Evolutionary conservation across 345 rosid genomes (phyloP).

Genomic region (Salix brachista): DNA sequence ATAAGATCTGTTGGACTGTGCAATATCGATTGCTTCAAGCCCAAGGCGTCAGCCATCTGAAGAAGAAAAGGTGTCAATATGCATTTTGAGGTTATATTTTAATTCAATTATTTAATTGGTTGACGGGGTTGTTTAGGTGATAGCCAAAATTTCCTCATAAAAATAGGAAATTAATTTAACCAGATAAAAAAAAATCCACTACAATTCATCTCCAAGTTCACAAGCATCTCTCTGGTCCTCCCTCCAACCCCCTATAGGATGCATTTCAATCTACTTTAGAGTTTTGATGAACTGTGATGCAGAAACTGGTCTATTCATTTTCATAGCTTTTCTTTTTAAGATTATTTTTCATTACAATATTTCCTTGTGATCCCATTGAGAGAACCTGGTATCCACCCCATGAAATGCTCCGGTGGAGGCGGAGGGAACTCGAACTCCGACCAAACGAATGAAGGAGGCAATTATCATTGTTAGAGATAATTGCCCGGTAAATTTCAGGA

Average conservation of each 20-base stretch:
- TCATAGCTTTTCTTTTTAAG: not conserved
- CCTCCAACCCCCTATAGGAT: not conserved
- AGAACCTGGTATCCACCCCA: not conserved
- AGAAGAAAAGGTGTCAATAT: conserved; percentile 26
- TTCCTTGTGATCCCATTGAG: not conserved
- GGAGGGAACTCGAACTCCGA: not conserved
- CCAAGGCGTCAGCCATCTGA: conserved; percentile 51
- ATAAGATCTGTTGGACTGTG: conserved; percentile 82
- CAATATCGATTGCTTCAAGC: conserved; percentile 90
- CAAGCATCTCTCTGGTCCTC: not conserved
- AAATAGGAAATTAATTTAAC: conserved; percentile 26
- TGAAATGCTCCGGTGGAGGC: not conserved
- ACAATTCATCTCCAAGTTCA: conserved; percentile 10
- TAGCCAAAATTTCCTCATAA: conserved; percentile 13
- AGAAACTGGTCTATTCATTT: not conserved
- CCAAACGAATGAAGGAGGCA: not conserved
- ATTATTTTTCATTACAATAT: not conserved
- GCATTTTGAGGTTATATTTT: conserved; percentile 21
- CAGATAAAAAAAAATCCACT: not conserved
- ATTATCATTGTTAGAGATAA: not conserved
- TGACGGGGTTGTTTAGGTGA: conserved; percentile 21
- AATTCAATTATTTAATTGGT: conserved; percentile 18
- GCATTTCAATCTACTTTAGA: not conserved
- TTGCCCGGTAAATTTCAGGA: not conserved
- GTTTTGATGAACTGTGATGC: not conserved